Base-by-base conservation (phyloP, 2,329 filamentous ascomycete genomes). In the Esteya vermicola region DNA sequence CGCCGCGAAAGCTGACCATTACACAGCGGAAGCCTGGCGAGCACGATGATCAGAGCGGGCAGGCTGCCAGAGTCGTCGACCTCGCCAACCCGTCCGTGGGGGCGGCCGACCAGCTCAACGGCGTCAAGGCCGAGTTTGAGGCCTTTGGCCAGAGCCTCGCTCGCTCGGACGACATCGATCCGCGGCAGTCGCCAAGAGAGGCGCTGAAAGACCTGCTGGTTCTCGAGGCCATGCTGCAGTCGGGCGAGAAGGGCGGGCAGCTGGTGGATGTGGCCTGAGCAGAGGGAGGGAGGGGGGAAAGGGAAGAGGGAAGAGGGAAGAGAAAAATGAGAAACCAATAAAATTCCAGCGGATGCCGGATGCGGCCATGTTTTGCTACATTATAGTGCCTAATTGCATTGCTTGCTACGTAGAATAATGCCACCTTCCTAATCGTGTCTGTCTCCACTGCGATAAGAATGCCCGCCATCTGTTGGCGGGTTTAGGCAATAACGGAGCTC, bases 171-270 rank as follows among this genome's bases (percentile, higher is more conserved):
- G 22, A 32, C 1, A 33, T 49, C 4, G 48, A 54, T 19, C 30
- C 41, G 9, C 34, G 47, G 3, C 54, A 56, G 48, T 51, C 48
- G 10, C 52, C 54, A 0, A 35, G 33, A 9, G 54, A 58, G 42
- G 56, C 53, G 14, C 45, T 58, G 10, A 50, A 41, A 22, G 56
- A 58, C 38, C 41, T 57, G 26, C 47, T 50, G 43, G 33, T 57
- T 32, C 40, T 58, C 21, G 51, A 57, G 45, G 40, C 48, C 16
- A 27, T 57, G 42, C 45, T 58, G 14, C 47, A 51, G 45, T 53
- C 52, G 14, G 55, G 52, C 8, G 51, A 47, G 13, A 40, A 41
- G 16, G 42, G 45, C 9, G 45, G 39, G 3, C 21, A 23, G 12
- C 31, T 34, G 39, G 33, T 13, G 20, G 35, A 36, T 14, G 18